These are phyloP conservation scores for Calonectria leucothoes DNA, from an alignment of 2,329 filamentous ascomycete species.

Conservation along the genomic window DNA sequence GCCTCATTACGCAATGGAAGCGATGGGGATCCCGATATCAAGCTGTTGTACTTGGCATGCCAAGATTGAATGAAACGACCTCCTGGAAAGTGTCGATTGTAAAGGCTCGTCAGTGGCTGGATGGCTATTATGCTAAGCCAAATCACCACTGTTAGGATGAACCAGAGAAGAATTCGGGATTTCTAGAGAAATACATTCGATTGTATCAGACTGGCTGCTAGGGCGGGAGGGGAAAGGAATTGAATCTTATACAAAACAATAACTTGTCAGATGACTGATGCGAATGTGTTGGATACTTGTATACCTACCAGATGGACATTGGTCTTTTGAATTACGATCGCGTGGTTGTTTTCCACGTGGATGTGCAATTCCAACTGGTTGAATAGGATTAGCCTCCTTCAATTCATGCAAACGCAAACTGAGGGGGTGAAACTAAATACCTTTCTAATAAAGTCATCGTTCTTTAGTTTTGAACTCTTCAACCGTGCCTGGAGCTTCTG, in stretches of 20 bases:
- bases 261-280: neutral
- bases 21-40: neutral
- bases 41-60: neutral
- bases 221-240: neutral
- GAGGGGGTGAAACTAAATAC: neutral
- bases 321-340: neutral
- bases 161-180: conserved; percentile 3
- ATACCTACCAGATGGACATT: neutral
- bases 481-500: neutral
- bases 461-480: neutral
- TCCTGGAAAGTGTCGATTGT: neutral
- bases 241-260: neutral
- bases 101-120: neutral
- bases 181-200: neutral
- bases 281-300: rapidly evolving
- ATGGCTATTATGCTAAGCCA: neutral
- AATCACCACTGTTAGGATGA: neutral
- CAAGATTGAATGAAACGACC: neutral
- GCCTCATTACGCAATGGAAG: neutral
- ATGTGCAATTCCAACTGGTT: neutral
- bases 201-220: conserved; percentile 8
- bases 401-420: neutral
- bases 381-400: neutral
- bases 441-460: neutral
- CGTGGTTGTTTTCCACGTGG: neutral